Base-by-base conservation (phyloP, 257 asterid species). In the Solanum dulcamara region DNA sequence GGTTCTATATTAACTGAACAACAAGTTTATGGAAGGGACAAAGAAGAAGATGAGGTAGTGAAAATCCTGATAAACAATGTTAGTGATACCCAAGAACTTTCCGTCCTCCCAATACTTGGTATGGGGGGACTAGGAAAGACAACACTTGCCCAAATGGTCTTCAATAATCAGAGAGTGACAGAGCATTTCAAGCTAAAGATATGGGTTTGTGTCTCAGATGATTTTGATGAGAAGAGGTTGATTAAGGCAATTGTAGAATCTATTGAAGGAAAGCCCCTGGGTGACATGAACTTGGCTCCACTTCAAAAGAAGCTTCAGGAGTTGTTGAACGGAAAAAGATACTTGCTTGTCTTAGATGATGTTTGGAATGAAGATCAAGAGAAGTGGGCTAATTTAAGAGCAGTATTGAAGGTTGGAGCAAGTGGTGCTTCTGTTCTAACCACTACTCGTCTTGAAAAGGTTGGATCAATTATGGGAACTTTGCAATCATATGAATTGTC, bases 381-480 rank as follows among this genome's bases (percentile, higher is more conserved):
- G 7, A 59, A 59, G 32, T 59, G 67, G 67, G 67, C 30, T 59
- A 59, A 59, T 10, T 10, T 59, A n/a, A n/a, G n/a, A n/a, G n/a
- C n/a, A n/a, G n/a, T n/a, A n/a, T n/a, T n/a, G n/a, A n/a, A n/a
- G n/a, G n/a, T n/a, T n/a, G n/a, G n/a, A n/a, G n/a, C n/a, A n/a
- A n/a, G n/a, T n/a, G n/a, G n/a, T n/a, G n/a, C n/a, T n/a, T n/a
- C n/a, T n/a, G n/a, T n/a, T n/a, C n/a, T n/a, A n/a, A n/a, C n/a
- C n/a, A n/a, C n/a, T n/a, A n/a, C 90, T 13, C 89, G 89, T 38
- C 59, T 44, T 2, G 74, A 60, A 62, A 51, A 53, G 82, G 87
- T 85, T n/a, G 91, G 85, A 35, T 55, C 70, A 38, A 51, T 85
- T 9, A 84, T 87, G 86, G 64, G 79, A 84, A 85, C 90, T 32